phyloP scores from a whole-genome alignment of 352 stramenopile genomes.

The Globisporangium spinosum region DNA sequence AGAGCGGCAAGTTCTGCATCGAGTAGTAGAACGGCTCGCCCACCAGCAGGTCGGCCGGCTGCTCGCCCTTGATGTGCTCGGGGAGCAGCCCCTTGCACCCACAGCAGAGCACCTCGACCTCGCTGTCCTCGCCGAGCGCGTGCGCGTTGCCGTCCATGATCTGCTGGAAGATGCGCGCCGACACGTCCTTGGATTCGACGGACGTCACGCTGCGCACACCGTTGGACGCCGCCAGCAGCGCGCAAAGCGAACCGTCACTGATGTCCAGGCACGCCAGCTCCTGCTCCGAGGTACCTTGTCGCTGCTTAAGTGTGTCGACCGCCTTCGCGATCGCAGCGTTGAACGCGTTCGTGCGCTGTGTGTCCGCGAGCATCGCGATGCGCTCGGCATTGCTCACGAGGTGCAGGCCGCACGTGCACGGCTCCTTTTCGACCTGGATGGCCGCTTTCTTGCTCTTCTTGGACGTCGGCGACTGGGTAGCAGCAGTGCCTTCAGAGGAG shows the following conservation, averaged over 20 bases:
- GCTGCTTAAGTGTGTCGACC: slow-evolving; percentile 17
- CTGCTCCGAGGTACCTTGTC: not conserved
- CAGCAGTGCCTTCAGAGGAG: not conserved
- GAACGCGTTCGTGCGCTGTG: slow-evolving; percentile 31
- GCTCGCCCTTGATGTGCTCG: slow-evolving; percentile 54
- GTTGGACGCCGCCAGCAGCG: slow-evolving; percentile 50
- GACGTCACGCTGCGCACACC: slow-evolving; percentile 54
- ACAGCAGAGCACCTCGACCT: slow-evolving; percentile 59
- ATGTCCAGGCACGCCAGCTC: slow-evolving; percentile 61
- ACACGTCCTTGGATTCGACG: slow-evolving; percentile 82
- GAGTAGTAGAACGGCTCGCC: slow-evolving; percentile 83
- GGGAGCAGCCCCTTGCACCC: slow-evolving; percentile 60
- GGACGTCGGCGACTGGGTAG: slow-evolving; percentile 3
- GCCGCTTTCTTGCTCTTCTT: slow-evolving; percentile 37
- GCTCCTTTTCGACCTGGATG: slow-evolving; percentile 35
- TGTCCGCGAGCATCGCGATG: slow-evolving; percentile 67
- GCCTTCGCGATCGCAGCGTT: slow-evolving; percentile 38
- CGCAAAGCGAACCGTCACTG: slow-evolving; percentile 68
- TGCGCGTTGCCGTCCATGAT: slow-evolving; percentile 47
- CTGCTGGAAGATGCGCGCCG: slow-evolving; percentile 70
- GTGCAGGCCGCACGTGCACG: slow-evolving; percentile 71
- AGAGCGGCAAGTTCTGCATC: slow-evolving; percentile 83
- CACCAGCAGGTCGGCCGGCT: slow-evolving; percentile 53
- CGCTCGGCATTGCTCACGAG: slow-evolving; percentile 79
- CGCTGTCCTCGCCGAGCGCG: slow-evolving; percentile 8